Evolutionary conservation across 768 basidiomycete genomes (phyloP).

Genomic region (Lentinula aciculospora): DNA sequence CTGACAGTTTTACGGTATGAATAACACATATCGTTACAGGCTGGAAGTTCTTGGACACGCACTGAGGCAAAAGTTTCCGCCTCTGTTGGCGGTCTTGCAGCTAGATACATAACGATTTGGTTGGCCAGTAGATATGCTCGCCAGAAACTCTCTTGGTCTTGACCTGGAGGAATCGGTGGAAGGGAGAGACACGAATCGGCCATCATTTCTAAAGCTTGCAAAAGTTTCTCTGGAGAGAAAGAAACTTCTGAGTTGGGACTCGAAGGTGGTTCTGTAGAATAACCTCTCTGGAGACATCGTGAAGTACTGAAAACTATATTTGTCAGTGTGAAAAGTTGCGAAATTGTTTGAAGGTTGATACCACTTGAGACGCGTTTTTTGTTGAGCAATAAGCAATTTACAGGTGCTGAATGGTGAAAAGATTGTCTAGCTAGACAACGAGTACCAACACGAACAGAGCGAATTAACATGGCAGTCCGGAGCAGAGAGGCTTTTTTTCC

Average conservation of each 20-base stretch:
- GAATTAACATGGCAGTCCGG: not conserved
- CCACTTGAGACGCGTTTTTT: not conserved
- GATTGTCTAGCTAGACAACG: not conserved
- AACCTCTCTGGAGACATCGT: not conserved
- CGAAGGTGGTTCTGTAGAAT: not conserved
- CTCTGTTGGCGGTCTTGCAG: not conserved
- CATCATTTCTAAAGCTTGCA: not conserved
- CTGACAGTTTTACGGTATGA: not conserved
- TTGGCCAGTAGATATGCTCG: conserved; percentile 1
- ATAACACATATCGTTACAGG: not conserved
- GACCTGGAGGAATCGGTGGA: not conserved
- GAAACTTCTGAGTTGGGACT: not conserved
- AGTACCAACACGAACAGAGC: not conserved
- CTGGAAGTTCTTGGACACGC: not conserved
- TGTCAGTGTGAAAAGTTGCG: not conserved
- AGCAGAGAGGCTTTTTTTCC: not conserved
- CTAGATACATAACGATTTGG: conserved; percentile 7
- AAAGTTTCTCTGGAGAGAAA: not conserved
- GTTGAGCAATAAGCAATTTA: not conserved
- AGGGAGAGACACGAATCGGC: not conserved
- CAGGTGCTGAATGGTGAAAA: not conserved
- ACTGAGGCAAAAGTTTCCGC: conserved; percentile 1
- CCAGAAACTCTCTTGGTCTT: conserved; percentile 2
- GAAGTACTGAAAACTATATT: not conserved
- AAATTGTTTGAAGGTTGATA: not conserved